These are phyloP conservation scores for Amaranthus tricolor DNA, from an alignment of 179 eudicot species.

Conservation along the genomic window DNA sequence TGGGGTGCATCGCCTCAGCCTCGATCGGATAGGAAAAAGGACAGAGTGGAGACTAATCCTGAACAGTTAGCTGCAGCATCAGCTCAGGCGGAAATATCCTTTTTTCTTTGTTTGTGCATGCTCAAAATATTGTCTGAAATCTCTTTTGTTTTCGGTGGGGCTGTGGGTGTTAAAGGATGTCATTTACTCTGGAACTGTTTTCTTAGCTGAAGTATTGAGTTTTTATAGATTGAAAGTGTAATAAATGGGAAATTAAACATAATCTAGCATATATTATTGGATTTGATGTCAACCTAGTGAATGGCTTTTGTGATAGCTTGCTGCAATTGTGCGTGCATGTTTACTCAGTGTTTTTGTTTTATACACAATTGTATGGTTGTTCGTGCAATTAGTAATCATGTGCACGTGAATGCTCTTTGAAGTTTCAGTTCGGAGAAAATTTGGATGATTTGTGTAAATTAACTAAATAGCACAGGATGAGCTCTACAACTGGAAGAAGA, in stretches of 20 bases:
- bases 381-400: background rate
- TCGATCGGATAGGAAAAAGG: conserved; percentile 89
- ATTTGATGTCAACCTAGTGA: background rate
- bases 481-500: conserved; percentile 68
- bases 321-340: background rate
- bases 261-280: background rate
- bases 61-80: conserved; percentile 99
- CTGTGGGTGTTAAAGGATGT: background rate
- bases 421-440: conserved; percentile 7
- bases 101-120: conserved; percentile 24
- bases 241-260: background rate
- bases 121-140: background rate
- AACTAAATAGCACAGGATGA: conserved; percentile 84
- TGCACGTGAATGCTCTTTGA: background rate
- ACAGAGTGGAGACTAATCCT: conserved; percentile 97
- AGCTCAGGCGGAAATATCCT: conserved; percentile 97
- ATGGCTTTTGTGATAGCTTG: background rate
- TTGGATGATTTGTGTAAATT: conserved; percentile 41
- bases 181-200: background rate
- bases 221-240: background rate
- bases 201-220: background rate
- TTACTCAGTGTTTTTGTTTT: background rate
- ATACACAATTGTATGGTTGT: background rate
- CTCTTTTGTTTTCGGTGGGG: background rate
- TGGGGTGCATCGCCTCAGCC: conserved; percentile 98